Base-by-base conservation (phyloP, 75 land plant species). In the Picea glauca region DNA sequence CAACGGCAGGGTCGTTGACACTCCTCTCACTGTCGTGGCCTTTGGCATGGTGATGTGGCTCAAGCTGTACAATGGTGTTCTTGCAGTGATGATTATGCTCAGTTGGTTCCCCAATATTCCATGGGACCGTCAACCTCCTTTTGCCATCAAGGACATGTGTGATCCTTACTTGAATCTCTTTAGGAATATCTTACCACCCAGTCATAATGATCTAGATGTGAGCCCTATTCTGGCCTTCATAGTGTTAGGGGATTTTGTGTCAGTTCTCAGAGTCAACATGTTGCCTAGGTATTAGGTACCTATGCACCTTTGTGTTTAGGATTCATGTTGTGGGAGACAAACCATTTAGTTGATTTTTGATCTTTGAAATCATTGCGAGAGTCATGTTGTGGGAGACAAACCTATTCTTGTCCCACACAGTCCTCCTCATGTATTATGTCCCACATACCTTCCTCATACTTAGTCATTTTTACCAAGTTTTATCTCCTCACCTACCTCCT, bases 61-160 rank as follows among this genome's bases (percentile, higher is more conserved):
- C 17, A 91, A 95, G 67, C 83, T 96, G 3, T 96, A 96, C 84
- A 86, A 90, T 40, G 92, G 85, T 38, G 88, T 96, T 3, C 60
- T 95, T 68, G 91, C 90, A 91, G 85, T 93, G 58, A 81, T 92
- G 78, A 93, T 95, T 78, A 79, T 96, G 83, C 89, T 96, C 58
- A 93, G 94, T 50, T 96, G 98, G 96, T 96, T 96, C 79, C 98
- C 98, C 20, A 96, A 93, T 85, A 88, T 96, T 30, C 98, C 96
- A 0, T 96, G 98, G 98, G 96, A 93, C 57, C 77, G 87, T 74
- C 98, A 96, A 83, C 98, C 98, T 2, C 76, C 93, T 56, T 87
- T 84, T 38, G 98, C 98, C 1, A 91, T 96, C 21, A 75, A 96
- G 81, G 98, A 96, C 62, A 77, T 96, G 72, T 93, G 94, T 72